Base-by-base conservation (phyloP, 352 stramenopile genomes). In the Pythium monospermum region DNA sequence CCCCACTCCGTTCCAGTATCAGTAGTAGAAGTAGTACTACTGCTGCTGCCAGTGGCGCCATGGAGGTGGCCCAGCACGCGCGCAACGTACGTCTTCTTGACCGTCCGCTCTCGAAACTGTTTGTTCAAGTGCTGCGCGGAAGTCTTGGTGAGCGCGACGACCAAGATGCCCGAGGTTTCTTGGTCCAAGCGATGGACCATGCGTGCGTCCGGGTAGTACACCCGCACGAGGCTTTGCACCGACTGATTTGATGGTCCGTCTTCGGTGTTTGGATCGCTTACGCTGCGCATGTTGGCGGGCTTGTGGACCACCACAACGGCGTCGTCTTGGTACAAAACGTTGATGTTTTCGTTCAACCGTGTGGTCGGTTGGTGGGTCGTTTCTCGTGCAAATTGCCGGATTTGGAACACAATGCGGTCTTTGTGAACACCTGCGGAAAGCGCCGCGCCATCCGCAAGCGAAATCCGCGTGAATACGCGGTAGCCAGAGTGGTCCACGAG, bases 141-240 rank as follows among this genome's bases (percentile, higher is more conserved):
- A 3, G 65, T 69, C 28, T 65, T 62, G 3, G 80, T 87, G 35
- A 87, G 58, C 27, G 77, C 76, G n/a, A 88, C 57, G 28, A 87
- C 72, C 26, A 91, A 55, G 18, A 91, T 49, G 7, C 77, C 81
- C 8, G 81, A 91, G 13, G 81, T 91, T 38, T 89, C 77, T 26
- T 81, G 62, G 52, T 91, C 80, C 13, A 91, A 59, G n/a, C 80
- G 80, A 61, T 91, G 80, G 31, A 91, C 80, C 64, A 89, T 84
- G 21, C 80, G 66, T 22, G 71, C 74, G 35, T 77, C 70, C 4
- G 69, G 71, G 40, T 71, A 85, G 31, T 75, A 53, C 25, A 52
- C 52, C 8, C 60, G 57, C 33, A 91, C 60, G 16, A 65, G 59
- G 13, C 54, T 53, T 49, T 85, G 72, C 16, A 88, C 47, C 16